phyloP scores from a whole-genome alignment of 495 filamentous ascomycete species.

The Aspergillus nidulans region DNA sequence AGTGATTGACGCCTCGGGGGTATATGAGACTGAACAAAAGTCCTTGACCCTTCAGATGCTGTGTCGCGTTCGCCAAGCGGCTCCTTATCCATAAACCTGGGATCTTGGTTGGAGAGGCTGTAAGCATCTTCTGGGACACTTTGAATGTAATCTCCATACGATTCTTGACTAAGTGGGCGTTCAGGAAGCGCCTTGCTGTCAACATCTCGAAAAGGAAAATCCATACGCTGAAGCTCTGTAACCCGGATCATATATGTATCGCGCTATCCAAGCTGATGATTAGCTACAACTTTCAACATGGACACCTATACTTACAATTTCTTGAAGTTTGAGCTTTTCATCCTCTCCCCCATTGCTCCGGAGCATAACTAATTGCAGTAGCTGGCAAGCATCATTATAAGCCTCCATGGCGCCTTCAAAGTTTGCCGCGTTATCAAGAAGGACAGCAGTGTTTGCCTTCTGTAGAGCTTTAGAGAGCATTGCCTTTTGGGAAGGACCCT shows the following conservation, averaged over 20 bases:
- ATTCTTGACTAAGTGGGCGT: conserved; percentile 69
- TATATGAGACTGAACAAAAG: conserved; percentile 22
- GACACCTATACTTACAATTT: conserved; percentile 65
- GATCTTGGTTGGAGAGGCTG: conserved; percentile 15
- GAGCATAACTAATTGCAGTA: conserved; percentile 82
- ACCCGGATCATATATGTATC: conserved; percentile 87
- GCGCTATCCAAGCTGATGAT: conserved; percentile 49
- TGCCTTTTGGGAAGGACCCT: conserved; percentile 67
- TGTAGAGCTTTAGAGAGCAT: conserved; percentile 91
- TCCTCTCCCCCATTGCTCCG: conserved; percentile 74
- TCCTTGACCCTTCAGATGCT: conserved; percentile 19
- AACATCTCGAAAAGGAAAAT: conserved; percentile 49
- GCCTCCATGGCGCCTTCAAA: conserved; percentile 89
- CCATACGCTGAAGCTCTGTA: conserved; percentile 69
- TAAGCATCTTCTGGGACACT: conserved; percentile 46
- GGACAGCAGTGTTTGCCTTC: conserved; percentile 91
- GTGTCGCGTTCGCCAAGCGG: conserved; percentile 18
- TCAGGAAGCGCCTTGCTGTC: conserved; percentile 72
- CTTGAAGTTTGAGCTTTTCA: conserved; percentile 78
- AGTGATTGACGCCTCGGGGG: conserved; percentile 41
- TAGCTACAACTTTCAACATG: neutral
- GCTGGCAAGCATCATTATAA: conserved; percentile 80
- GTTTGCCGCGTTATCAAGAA: conserved; percentile 92
- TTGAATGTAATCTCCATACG: conserved; percentile 46
- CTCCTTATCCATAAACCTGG: conserved; percentile 13